Percentiles rank a stretch among this genome's conserved stretches.
These are phyloP conservation scores for Ogataea pilisensis DNA, from an alignment of 805 yeast species.

Conservation along the genomic window DNA sequence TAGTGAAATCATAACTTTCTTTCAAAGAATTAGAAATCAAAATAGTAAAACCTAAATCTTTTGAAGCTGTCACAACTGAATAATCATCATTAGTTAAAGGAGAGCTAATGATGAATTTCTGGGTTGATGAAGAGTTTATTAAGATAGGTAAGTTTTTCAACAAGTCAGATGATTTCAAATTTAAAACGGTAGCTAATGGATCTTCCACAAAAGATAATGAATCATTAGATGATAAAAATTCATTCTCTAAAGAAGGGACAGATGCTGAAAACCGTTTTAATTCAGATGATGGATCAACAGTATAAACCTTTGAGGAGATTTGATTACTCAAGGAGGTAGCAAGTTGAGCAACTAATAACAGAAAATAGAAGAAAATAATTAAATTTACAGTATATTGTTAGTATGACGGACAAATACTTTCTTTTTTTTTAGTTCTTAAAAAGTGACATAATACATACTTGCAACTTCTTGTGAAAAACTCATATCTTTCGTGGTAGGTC, in stretches of 20 bases:
- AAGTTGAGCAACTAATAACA: conserved; percentile 6
- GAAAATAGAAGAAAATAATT: not conserved
- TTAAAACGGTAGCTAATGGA: conserved; percentile 39
- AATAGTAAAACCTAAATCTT: conserved; percentile 62
- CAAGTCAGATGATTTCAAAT: conserved; percentile 50
- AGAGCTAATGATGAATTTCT: conserved; percentile 53
- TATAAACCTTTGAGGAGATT: conserved; percentile 12
- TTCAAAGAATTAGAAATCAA: conserved; percentile 60
- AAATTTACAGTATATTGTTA: not conserved
- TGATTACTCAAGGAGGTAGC: conserved; percentile 10
- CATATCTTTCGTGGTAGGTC: too few relatives aligned
- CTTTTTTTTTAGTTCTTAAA: too few relatives aligned
- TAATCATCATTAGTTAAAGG: conserved; percentile 59
- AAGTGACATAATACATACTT: conserved; percentile 2
- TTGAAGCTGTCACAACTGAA: conserved; percentile 63
- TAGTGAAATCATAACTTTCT: conserved; percentile 51
- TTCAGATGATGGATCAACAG: conserved; percentile 10
- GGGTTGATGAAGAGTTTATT: conserved; percentile 25
- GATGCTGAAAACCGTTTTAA: not conserved
- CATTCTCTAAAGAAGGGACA: conserved; percentile 4
- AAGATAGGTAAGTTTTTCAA: conserved; percentile 60
- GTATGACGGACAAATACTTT: not conserved
- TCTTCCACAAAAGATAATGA: conserved; percentile 45
- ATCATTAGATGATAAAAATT: conserved; percentile 41
- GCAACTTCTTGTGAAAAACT: conserved; percentile 1